Evolutionary conservation across 257 asterid genomes (phyloP).

Genomic region (Capsicum chinense): DNA sequence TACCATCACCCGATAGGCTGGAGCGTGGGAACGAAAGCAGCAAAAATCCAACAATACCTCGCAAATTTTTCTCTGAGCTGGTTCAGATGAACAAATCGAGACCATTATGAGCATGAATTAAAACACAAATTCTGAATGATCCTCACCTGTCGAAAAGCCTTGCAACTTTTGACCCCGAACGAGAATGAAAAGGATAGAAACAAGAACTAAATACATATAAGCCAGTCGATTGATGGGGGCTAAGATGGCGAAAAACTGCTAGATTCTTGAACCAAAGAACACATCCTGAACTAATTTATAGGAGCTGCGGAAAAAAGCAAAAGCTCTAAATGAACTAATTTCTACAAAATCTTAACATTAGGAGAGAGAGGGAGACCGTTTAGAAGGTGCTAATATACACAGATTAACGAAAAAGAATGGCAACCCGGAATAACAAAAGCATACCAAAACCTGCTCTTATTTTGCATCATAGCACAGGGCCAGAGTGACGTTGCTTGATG

Average conservation of each 20-base stretch:
- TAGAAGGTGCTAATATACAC: slow-evolving; percentile 15
- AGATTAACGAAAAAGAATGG: slow-evolving; percentile 9
- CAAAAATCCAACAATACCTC: slow-evolving; percentile 2
- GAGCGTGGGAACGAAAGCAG: background rate
- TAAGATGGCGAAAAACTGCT: background rate
- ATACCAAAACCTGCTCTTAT: slow-evolving; percentile 23
- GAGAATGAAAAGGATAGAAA: background rate
- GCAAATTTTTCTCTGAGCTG: background rate
- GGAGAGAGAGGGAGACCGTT: slow-evolving; percentile 10
- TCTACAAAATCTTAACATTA: slow-evolving; percentile 24
- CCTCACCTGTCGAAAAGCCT: background rate
- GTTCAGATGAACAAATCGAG: slow-evolving; percentile 13
- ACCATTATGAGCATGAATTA: slow-evolving; percentile 6
- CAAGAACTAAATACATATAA: slow-evolving; percentile 14
- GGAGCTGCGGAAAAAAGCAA: slow-evolving; percentile 18
- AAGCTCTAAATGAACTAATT: slow-evolving; percentile 21
- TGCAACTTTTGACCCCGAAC: background rate
- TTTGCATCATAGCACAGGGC: slow-evolving; percentile 28
- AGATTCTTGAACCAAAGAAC: slow-evolving; percentile 26
- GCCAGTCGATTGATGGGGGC: background rate
- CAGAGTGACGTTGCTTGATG: slow-evolving; percentile 26
- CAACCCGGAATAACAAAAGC: background rate
- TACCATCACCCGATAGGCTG: background rate
- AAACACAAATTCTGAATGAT: background rate
- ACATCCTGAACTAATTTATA: slow-evolving; percentile 10